A percentile compares a stretch with the other conserved stretches of the same genome.
phyloP scores from a whole-genome alignment of 176 grass and related monocot genomes.

The Neostapfia colusana region DNA sequence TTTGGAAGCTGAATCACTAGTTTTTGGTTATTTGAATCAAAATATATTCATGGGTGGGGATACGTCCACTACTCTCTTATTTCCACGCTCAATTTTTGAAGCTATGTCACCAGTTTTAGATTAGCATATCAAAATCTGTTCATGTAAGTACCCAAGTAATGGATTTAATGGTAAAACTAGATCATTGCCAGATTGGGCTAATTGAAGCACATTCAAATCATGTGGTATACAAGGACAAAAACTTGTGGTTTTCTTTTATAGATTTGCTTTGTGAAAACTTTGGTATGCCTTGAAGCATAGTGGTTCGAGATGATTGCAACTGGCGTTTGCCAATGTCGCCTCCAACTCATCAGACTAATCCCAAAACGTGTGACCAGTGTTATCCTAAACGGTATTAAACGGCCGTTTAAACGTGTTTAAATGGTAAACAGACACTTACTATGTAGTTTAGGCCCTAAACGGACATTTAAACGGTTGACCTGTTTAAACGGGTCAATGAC shows the following conservation, averaged over 20 bases:
- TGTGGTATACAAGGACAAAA: not conserved
- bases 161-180: not conserved
- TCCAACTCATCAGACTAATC: not conserved
- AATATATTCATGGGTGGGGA: not conserved
- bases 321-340: not conserved
- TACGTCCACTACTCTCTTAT: not conserved
- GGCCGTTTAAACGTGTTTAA: too few relatives aligned
- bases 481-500: too few relatives aligned
- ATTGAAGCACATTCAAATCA: not conserved
- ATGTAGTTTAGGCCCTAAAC: too few relatives aligned
- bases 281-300: not conserved
- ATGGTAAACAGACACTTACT: too few relatives aligned
- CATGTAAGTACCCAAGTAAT: not conserved
- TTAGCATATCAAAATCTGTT: not conserved
- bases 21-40: not conserved
- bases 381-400: too few relatives aligned
- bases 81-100: not conserved
- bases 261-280: not conserved
- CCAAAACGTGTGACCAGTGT: not conserved
- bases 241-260: not conserved
- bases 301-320: not conserved
- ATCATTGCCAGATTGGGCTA: not conserved
- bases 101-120: not conserved
- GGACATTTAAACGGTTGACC: too few relatives aligned
- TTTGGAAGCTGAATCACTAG: not conserved